Base-by-base conservation (phyloP, 2,329 filamentous ascomycete species). In the Penicillium sp. region DNA sequence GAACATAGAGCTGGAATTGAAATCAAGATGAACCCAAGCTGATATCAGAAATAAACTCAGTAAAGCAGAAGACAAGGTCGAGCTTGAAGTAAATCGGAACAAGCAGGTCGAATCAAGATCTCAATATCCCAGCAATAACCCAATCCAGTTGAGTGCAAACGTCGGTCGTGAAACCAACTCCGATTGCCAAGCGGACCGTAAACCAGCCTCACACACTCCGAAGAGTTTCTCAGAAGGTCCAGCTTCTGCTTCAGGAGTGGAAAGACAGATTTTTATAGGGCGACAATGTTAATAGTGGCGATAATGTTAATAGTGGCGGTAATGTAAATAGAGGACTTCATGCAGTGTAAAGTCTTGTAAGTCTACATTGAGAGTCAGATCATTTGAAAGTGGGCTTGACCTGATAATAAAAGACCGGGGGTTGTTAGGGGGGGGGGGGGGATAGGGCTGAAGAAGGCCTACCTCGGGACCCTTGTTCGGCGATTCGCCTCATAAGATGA, bases 401-500 rank as follows among this genome's bases (percentile, higher is more conserved):
- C 8, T 22, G 19, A 37, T 40, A 30, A 45, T 40, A 51, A 45
- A 55, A 31, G 17, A 36, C 46, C 31, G 46, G 38, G 52, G 28
- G 38, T 36, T 22, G 22, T 22, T 22, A 3, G 4, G 22, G 22
- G 22, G 22, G 22, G 22, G 52, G 22, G 25, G 28, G 35, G 37
- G 54, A 59, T 63, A 65, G 60, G 62, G 62, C 62, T 65, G 62
- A 64, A 46, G 22, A 44, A 30, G 31, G 51, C 59, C 55, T 56
- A 55, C 56, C 55, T 58, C 53, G 53, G 56, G 45, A 56, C 60
- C 58, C 59, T 61, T 43, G 48, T 50, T 59, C 38, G 57, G 62
- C 62, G 62, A 66, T 60, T 63, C 59, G 62, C 63, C 61, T 64
- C 61, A 65, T 64, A 55, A 58, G 60, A 63, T 63, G 62, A 63